These are phyloP conservation scores for Salix brachista DNA, from an alignment of 345 rosid species.

Conservation along the genomic window DNA sequence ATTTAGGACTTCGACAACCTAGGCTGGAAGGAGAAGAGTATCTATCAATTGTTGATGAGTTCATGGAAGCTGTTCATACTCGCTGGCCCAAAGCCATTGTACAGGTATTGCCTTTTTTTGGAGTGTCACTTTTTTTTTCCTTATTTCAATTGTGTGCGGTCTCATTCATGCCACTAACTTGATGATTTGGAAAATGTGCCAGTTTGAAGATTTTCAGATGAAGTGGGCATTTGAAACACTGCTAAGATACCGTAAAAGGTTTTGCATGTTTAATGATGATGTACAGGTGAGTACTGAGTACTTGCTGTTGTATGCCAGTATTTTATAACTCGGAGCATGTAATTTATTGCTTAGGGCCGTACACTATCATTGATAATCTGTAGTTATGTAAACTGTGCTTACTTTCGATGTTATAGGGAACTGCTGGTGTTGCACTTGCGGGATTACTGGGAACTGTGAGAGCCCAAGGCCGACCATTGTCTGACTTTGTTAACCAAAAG, in stretches of 20 bases:
- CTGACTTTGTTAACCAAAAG: constrained; percentile 86
- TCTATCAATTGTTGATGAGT: constrained; percentile 80
- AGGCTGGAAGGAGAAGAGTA: constrained; percentile 96
- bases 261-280: constrained; percentile 99
- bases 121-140: constrained; percentile 14
- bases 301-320: constrained; percentile 9
- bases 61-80: constrained; percentile 84
- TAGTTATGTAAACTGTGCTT: constrained; percentile 11
- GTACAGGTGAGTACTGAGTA: constrained; percentile 58
- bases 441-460: constrained; percentile 89
- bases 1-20: constrained; percentile 85
- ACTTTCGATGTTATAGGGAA: constrained; percentile 55
- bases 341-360: constrained; percentile 6
- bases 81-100: constrained; percentile 99
- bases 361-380: constrained; percentile 6
- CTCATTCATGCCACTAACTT: constrained; percentile 20
- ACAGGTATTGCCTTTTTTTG: constrained; percentile 46
- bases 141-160: constrained; percentile 17
- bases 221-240: constrained; percentile 99
- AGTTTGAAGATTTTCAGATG: constrained; percentile 98
- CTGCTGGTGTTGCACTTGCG: constrained; percentile 99
- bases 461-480: constrained; percentile 82
- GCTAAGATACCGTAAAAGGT: constrained; percentile 73
- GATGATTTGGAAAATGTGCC: constrained; percentile 24
- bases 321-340: neutral